Conservation (phyloP, 352 stramenopile genomes). For the Phytophthora melonis region DNA sequence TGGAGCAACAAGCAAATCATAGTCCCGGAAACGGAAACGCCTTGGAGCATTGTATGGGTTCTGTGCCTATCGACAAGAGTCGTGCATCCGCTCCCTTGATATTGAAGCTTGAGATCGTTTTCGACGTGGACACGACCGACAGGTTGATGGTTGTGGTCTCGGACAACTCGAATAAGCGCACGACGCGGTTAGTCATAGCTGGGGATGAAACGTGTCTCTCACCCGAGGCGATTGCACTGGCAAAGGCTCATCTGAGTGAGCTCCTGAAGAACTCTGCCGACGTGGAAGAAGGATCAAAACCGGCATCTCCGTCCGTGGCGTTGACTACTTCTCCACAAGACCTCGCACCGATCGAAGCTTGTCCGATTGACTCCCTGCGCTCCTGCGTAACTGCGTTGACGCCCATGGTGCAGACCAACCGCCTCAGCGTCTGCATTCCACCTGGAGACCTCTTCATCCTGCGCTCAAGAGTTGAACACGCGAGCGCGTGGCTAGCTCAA, state of each 20-base stretch:
- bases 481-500: constrained; percentile 30
- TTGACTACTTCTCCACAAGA: not conserved
- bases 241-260: constrained; percentile 22
- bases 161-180: constrained; percentile 36
- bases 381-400: constrained; percentile 21
- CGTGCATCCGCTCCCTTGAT: constrained; percentile 34
- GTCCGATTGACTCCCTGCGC: constrained; percentile 22
- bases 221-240: constrained; percentile 34
- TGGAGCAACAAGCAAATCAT: constrained; percentile 19
- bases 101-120: constrained; percentile 47
- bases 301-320: not conserved
- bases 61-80: constrained; percentile 35
- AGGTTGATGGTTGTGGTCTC: constrained; percentile 33
- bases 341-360: not conserved
- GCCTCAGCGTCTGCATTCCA: constrained; percentile 30
- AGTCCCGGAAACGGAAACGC: not conserved
- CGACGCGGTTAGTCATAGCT: constrained; percentile 19
- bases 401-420: constrained; percentile 27
- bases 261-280: not conserved
- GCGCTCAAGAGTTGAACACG: constrained; percentile 22
- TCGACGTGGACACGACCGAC: constrained; percentile 34
- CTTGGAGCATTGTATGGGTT: constrained; percentile 36
- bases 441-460: constrained; percentile 34
- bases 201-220: constrained; percentile 44
- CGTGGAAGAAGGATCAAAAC: not conserved